These are phyloP conservation scores for Lecanoromycetidae sp. DNA, from an alignment of 2,329 filamentous ascomycete species.

Conservation along the genomic window DNA sequence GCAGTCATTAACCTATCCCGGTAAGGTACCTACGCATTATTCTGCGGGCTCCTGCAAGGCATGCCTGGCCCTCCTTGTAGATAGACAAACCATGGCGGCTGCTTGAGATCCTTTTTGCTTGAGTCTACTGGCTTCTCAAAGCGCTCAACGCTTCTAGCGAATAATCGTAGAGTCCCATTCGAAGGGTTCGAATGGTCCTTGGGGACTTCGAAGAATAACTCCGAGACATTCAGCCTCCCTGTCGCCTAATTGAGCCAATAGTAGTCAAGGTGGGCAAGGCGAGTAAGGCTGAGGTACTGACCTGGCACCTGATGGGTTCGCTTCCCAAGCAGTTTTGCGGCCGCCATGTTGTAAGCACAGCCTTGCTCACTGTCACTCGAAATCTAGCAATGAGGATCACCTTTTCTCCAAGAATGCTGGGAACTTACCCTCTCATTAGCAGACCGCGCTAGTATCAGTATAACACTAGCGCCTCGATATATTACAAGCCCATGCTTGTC, in stretches of 20 bases:
- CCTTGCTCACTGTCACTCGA: neutral
- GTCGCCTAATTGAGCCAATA: neutral
- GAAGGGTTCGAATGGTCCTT: slow-evolving; percentile 58
- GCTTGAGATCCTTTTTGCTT: slow-evolving; percentile 34
- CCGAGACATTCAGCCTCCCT: slow-evolving; percentile 59
- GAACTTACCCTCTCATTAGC: too few relatives aligned
- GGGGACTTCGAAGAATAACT: slow-evolving; percentile 79
- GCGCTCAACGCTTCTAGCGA: slow-evolving; percentile 61
- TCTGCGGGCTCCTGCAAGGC: slow-evolving; percentile 62
- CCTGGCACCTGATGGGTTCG: slow-evolving; percentile 16
- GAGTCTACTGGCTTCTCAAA: slow-evolving; percentile 49
- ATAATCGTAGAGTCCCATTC: slow-evolving; percentile 56
- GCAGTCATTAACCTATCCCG: too few relatives aligned
- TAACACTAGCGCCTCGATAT: too few relatives aligned
- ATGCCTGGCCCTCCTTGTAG: slow-evolving; percentile 55
- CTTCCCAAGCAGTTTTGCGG: slow-evolving; percentile 12
- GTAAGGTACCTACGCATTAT: too few relatives aligned
- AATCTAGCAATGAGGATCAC: too few relatives aligned
- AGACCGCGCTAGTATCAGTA: neutral
- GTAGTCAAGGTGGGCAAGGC: neutral
- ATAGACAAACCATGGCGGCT: slow-evolving; percentile 42
- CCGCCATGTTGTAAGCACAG: slow-evolving; percentile 4
- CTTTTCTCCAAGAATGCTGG: too few relatives aligned
- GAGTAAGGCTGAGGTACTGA: neutral
- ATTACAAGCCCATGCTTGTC: neutral